These are phyloP conservation scores for Neurospora crassa DNA, from an alignment of 2,329 filamentous ascomycete species.

Conservation along the genomic window DNA sequence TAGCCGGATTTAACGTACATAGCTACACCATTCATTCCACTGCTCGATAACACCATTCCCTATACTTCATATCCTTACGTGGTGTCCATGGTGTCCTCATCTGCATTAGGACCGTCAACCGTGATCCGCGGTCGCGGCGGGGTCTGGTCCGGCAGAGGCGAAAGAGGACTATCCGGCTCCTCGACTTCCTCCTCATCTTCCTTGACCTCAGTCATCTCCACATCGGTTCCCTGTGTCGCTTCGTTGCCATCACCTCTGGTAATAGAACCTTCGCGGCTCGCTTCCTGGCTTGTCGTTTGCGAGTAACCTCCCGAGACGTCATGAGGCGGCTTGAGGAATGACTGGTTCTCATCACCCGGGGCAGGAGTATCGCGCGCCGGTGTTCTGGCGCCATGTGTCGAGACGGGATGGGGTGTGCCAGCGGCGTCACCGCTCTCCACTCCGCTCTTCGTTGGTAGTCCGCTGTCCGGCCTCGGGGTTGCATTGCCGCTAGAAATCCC, in stretches of 20 bases:
- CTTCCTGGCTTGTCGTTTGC: conserved; percentile 28
- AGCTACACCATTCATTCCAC: background rate
- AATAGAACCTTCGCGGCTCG: conserved; percentile 29
- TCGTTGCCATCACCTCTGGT: conserved; percentile 16
- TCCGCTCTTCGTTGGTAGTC: conserved; percentile 16
- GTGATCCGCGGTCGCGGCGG: conserved; percentile 38
- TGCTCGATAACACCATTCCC: background rate
- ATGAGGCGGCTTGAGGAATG: conserved; percentile 26
- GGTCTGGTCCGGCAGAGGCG: conserved; percentile 31
- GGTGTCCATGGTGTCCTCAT: conserved; percentile 59
- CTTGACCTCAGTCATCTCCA: conserved; percentile 35
- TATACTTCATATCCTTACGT: conserved; percentile 19
- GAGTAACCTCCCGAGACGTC: conserved; percentile 26
- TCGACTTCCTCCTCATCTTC: conserved; percentile 52
- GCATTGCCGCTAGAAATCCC: conserved; percentile 41
- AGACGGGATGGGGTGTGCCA: conserved; percentile 19
- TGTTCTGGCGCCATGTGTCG: conserved; percentile 19
- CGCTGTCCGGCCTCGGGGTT: conserved; percentile 39
- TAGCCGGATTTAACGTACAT: background rate
- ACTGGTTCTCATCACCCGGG: conserved; percentile 17
- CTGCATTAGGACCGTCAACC: conserved; percentile 37
- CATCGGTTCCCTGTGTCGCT: conserved; percentile 13
- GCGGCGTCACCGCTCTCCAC: conserved; percentile 17
- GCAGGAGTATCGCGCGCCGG: conserved; percentile 25
- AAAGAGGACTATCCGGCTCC: conserved; percentile 21